Conservation (phyloP, 257 asterid species). For the Solanum paucissectum region DNA sequence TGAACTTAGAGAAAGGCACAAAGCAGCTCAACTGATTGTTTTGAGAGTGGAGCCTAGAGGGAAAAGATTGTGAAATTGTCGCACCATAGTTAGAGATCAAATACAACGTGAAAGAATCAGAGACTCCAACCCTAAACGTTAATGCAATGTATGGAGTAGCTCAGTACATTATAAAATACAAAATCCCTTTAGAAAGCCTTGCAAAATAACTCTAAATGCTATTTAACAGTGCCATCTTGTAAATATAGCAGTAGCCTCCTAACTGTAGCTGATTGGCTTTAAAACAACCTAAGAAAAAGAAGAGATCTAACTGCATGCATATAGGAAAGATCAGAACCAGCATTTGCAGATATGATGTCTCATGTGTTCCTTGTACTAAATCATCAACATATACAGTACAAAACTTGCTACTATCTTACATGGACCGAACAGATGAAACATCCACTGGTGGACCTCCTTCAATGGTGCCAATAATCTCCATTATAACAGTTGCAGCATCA, state of each 20-base stretch:
- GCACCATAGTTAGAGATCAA: background rate
- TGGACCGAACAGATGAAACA: conserved; percentile 89
- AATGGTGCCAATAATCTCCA: conserved; percentile 79
- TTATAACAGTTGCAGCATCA: conserved; percentile 61
- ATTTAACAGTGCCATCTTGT: background rate
- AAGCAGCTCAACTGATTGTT: background rate
- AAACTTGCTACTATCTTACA: conserved; percentile 48
- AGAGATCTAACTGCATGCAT: background rate
- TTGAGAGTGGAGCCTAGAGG: background rate
- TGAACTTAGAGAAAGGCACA: background rate
- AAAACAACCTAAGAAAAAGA: background rate
- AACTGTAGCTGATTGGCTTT: background rate
- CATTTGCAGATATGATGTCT: background rate
- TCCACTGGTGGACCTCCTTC: conserved; percentile 98
- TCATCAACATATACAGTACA: background rate
- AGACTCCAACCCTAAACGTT: background rate
- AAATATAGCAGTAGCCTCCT: background rate
- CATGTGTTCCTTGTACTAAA: background rate
- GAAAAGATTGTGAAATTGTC: background rate
- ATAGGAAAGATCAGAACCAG: background rate
- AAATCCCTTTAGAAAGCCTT: background rate
- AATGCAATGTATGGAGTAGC: background rate
- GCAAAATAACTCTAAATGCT: background rate
- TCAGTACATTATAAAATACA: background rate
- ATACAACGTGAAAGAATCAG: background rate